Evolutionary conservation across 2,329 filamentous ascomycete species (phyloP).

Genomic region (Hymenoscyphus linearis): DNA sequence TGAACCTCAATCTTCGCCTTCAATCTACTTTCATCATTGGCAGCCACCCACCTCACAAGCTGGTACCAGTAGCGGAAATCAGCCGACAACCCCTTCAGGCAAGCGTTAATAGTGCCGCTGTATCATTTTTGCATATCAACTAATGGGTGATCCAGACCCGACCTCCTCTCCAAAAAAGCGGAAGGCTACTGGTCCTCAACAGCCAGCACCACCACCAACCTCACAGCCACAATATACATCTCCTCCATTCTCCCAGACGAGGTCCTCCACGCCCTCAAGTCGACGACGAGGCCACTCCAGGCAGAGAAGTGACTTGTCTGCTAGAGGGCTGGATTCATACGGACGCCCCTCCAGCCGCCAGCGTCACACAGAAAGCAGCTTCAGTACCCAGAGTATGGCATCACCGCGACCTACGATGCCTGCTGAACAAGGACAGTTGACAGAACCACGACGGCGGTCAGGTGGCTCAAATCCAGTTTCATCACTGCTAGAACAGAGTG

Average conservation of each 20-base stretch:
- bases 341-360: constrained; percentile 39
- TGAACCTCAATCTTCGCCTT: constrained; percentile 56
- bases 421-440: constrained; percentile 8
- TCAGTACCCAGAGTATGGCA: constrained; percentile 19
- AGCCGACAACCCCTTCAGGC: constrained; percentile 70
- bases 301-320: constrained; percentile 57
- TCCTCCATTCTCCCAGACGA: constrained; percentile 51
- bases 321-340: constrained; percentile 27
- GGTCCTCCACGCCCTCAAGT: constrained; percentile 46
- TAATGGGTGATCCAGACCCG: constrained; percentile 45
- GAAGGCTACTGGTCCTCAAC: constrained; percentile 60
- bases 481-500: constrained; percentile 28
- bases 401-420: constrained; percentile 19
- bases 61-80: constrained; percentile 50
- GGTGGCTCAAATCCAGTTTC: constrained; percentile 29
- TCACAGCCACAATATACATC: constrained; percentile 44
- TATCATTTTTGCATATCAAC: constrained; percentile 32
- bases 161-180: constrained; percentile 80
- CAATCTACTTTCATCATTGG: constrained; percentile 91
- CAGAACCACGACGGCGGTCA: constrained; percentile 24
- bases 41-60: constrained; percentile 69
- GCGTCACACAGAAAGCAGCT: constrained; percentile 27
- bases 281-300: constrained; percentile 57
- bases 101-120: constrained; percentile 45
- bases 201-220: constrained; percentile 41